Conservation (phyloP, 768 basidiomycete genomes). For the Boletus rex-veris region DNA sequence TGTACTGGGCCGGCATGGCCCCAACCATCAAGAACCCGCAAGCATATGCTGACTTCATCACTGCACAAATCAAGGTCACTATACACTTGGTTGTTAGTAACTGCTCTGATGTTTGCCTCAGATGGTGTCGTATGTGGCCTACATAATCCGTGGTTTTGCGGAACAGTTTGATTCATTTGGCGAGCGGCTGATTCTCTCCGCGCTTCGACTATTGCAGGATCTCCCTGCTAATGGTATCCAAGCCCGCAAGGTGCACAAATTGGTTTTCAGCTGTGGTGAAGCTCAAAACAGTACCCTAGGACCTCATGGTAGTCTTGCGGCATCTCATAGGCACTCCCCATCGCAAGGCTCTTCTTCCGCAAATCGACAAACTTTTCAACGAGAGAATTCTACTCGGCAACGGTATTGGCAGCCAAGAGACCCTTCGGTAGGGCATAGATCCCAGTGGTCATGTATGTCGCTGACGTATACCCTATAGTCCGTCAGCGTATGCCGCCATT, state of each 20-base stretch:
- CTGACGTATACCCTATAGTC: constrained; percentile 39
- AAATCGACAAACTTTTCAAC: constrained; percentile 87
- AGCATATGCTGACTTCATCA: constrained; percentile 79
- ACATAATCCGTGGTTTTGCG: constrained; percentile 71
- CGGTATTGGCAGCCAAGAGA: constrained; percentile 81
- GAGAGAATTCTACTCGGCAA: constrained; percentile 87
- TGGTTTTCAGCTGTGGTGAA: not conserved
- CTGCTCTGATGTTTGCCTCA: constrained; percentile 29
- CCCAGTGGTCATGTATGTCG: not conserved
- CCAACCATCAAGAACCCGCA: constrained; percentile 66
- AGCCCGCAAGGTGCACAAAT: constrained; percentile 64
- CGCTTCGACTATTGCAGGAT: constrained; percentile 88
- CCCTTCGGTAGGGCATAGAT: constrained; percentile 55
- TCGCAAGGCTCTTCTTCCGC: constrained; percentile 71
- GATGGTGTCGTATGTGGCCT: constrained; percentile 91
- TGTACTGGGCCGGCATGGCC: constrained; percentile 80
- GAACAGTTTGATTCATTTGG: constrained; percentile 70
- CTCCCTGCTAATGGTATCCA: constrained; percentile 83
- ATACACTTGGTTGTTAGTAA: not conserved
- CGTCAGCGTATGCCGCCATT: constrained; percentile 80
- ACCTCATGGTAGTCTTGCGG: constrained; percentile 87
- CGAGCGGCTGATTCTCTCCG: constrained; percentile 74
- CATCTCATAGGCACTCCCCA: constrained; percentile 82
- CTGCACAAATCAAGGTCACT: constrained; percentile 84
- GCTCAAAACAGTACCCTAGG: constrained; percentile 42